Conservation (phyloP, 2,329 filamentous ascomycete genomes). For the Mycogone perniciosa region DNA sequence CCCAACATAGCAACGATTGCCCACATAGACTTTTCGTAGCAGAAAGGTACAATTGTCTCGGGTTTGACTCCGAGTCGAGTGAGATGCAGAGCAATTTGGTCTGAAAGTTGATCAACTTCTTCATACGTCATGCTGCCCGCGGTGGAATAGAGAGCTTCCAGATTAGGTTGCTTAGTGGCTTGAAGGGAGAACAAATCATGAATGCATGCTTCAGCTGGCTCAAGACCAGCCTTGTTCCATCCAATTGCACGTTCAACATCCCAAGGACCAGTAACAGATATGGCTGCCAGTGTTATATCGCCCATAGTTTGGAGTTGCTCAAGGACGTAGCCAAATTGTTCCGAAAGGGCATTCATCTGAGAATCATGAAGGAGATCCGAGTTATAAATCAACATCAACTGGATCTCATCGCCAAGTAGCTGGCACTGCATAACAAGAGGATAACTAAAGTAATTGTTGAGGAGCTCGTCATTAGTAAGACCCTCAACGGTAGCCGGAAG, state of each 20-base stretch:
- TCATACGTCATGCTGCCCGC: constrained; percentile 3
- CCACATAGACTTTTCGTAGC: constrained; percentile 16
- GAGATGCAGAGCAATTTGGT: constrained; percentile 5
- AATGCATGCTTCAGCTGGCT: background rate
- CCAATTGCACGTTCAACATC: background rate
- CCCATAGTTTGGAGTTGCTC: background rate
- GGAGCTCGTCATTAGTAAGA: background rate
- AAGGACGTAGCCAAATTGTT: constrained; percentile 6
- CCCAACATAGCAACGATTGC: constrained; percentile 19
- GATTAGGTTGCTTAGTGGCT: background rate
- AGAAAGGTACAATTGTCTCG: constrained; percentile 15
- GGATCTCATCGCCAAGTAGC: background rate
- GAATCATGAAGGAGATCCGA: background rate
- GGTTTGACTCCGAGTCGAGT: constrained; percentile 19
- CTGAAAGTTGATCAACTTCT: background rate
- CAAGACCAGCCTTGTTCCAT: background rate
- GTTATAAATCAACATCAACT: background rate
- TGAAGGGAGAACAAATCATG: background rate
- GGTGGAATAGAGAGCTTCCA: constrained; percentile 7
- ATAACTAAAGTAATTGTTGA: background rate
- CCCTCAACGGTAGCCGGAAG: background rate
- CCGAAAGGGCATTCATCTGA: background rate
- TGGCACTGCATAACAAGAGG: constrained; percentile 6
- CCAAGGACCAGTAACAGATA: constrained; percentile 1
- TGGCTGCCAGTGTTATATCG: background rate